Conservation (phyloP, 208 protist genomes). For the Trypanosoma theileri region DNA sequence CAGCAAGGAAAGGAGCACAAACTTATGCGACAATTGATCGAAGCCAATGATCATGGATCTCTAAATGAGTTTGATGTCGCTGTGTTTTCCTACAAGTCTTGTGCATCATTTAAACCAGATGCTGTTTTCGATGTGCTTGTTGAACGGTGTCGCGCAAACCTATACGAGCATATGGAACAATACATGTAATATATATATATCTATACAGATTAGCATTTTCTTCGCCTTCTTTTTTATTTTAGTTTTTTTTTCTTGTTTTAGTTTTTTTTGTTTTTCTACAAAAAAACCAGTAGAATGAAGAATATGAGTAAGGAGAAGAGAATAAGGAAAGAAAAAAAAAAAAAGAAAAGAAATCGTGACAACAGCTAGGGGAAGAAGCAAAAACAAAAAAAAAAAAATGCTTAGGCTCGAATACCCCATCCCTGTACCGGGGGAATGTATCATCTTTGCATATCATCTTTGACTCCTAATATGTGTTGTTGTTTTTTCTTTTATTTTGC, state of each 20-base stretch:
- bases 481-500: no score
- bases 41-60: slow-evolving; percentile 55
- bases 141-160: slow-evolving; percentile 53
- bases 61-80: slow-evolving; percentile 67
- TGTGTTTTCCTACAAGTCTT: slow-evolving; percentile 58
- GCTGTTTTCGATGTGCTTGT: slow-evolving; percentile 53
- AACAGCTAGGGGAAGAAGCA: no score
- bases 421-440: no score
- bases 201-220: neutral
- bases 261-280: no score
- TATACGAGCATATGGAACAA: slow-evolving; percentile 74
- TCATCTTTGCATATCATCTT: no score
- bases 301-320: no score
- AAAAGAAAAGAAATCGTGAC: no score
- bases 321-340: no score
- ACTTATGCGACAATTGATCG: slow-evolving; percentile 51
- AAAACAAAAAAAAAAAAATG: no score
- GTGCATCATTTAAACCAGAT: slow-evolving; percentile 43
- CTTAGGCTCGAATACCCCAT: no score
- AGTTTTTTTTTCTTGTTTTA: neutral
- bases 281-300: no score
- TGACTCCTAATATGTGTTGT: no score
- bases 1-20: slow-evolving; percentile 77
- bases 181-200: slow-evolving; percentile 43
- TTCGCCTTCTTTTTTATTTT: slow-evolving; percentile 22